A percentile compares a stretch with the other conserved stretches of the same genome.
Evolutionary conservation across 2,329 filamentous ascomycete genomes (phyloP).

Genomic region (Aspergillus sp.): DNA sequence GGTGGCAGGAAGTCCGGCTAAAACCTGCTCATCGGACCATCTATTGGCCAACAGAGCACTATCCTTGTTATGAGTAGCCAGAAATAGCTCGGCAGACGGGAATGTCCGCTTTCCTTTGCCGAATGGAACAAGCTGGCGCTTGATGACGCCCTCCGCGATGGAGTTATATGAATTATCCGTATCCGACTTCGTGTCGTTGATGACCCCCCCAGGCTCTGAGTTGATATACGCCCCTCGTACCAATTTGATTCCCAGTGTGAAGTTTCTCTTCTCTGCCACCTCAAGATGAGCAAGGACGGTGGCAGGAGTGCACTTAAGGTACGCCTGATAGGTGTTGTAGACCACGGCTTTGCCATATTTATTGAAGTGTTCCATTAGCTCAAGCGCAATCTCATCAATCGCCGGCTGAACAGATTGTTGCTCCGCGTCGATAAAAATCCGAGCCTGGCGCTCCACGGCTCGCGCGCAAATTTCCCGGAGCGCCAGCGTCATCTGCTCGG

Average conservation of each 20-base stretch:
- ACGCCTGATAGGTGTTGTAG: conserved; percentile 78
- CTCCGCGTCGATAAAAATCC: conserved; percentile 67
- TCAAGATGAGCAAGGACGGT: conserved; percentile 62
- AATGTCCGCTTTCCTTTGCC: conserved; percentile 35
- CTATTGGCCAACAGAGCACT: conserved; percentile 58
- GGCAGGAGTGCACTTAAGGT: conserved; percentile 63
- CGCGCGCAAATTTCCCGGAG: too few species aligned
- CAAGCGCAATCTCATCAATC: conserved; percentile 76
- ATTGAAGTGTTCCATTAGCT: conserved; percentile 78
- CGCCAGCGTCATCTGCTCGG: background rate
- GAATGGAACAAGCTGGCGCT: conserved; percentile 32
- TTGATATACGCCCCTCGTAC: conserved; percentile 74
- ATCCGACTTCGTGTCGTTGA: conserved; percentile 69
- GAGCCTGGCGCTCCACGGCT: too few species aligned
- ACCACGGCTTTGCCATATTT: conserved; percentile 62
- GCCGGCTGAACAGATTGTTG: conserved; percentile 75
- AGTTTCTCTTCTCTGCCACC: conserved; percentile 58
- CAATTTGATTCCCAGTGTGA: conserved; percentile 71
- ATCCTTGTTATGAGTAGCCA: conserved; percentile 79
- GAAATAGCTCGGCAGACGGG: conserved; percentile 63
- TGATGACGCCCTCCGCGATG: conserved; percentile 66
- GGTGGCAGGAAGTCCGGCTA: conserved; percentile 47
- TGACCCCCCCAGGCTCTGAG: conserved; percentile 68
- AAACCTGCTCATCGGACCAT: conserved; percentile 34
- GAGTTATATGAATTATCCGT: conserved; percentile 73